These are phyloP conservation scores for Tolypocladium ophioglossoides DNA, from an alignment of 2,329 filamentous ascomycete genomes.

Conservation along the genomic window DNA sequence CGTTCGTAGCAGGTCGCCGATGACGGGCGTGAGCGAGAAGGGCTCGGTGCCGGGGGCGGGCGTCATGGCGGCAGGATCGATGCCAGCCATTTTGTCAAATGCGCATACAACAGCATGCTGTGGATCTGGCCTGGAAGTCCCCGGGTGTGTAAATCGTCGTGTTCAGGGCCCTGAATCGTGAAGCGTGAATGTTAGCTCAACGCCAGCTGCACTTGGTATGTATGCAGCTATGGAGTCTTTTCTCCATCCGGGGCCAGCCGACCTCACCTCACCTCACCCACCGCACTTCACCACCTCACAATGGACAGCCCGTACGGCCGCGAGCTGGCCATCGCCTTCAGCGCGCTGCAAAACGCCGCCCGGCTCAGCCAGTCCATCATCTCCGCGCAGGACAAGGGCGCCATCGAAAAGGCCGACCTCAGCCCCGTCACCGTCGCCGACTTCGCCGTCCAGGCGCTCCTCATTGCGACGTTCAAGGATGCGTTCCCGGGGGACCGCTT, in stretches of 20 bases:
- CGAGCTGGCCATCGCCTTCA: constrained; percentile 33
- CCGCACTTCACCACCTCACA: background rate
- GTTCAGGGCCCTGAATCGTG: too few species aligned
- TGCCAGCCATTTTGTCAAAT: constrained; percentile 10
- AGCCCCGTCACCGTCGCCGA: constrained; percentile 49
- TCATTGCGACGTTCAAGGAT: constrained; percentile 36
- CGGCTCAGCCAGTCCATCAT: constrained; percentile 39
- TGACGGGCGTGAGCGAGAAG: constrained; percentile 26
- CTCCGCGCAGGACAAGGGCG: constrained; percentile 35
- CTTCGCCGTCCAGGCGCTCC: constrained; percentile 47
- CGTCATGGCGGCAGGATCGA: constrained; percentile 17
- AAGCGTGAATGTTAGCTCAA: background rate
- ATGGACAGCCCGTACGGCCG: constrained; percentile 32
- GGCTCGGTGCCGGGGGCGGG: constrained; percentile 10
- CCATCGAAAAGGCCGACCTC: constrained; percentile 42
- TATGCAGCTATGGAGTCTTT: constrained; percentile 17
- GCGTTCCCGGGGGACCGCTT: constrained; percentile 41
- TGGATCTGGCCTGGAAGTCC: too few species aligned
- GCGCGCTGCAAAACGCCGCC: constrained; percentile 33
- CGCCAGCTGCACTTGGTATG: background rate
- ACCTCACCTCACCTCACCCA: background rate
- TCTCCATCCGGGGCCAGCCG: constrained; percentile 10
- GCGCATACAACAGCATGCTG: background rate
- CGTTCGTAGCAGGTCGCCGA: constrained; percentile 37
- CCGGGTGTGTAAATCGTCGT: too few species aligned